These are phyloP conservation scores for Pseudogymnoascus sp. DNA, from an alignment of 2,329 filamentous ascomycete species.

Conservation along the genomic window DNA sequence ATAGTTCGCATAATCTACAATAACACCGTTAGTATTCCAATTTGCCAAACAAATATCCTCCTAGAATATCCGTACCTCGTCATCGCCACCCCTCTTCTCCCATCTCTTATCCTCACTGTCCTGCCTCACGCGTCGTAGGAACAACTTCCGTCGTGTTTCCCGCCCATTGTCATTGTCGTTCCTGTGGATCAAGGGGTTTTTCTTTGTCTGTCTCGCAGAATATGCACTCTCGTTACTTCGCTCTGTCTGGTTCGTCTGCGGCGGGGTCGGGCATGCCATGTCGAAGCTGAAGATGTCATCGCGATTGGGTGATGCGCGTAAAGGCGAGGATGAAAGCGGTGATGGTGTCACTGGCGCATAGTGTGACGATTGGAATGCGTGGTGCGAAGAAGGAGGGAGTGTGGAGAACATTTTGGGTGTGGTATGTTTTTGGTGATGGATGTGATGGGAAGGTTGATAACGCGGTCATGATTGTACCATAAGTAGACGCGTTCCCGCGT, in stretches of 20 bases:
- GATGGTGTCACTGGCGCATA: slow-evolving; percentile 43
- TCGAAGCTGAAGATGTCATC: slow-evolving; percentile 1
- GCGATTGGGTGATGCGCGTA: slow-evolving; percentile 43
- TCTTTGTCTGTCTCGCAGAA: slow-evolving; percentile 33
- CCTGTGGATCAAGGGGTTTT: slow-evolving; percentile 55
- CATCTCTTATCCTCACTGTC: slow-evolving; percentile 54
- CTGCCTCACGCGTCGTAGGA: slow-evolving; percentile 60
- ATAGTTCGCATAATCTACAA: slow-evolving; percentile 32
- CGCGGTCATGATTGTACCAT: slow-evolving; percentile 39
- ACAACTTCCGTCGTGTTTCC: slow-evolving; percentile 59
- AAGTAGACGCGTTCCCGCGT: background rate
- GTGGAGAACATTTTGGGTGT: slow-evolving; percentile 29
- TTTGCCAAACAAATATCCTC: background rate
- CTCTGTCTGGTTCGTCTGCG: background rate
- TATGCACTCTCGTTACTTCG: background rate
- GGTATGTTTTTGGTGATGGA: slow-evolving; percentile 34
- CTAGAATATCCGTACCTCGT: slow-evolving; percentile 38
- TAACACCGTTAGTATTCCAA: background rate
- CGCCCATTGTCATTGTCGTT: slow-evolving; percentile 50
- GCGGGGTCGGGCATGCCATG: background rate
- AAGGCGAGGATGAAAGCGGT: slow-evolving; percentile 53
- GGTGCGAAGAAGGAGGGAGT: slow-evolving; percentile 18
- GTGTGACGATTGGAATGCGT: slow-evolving; percentile 15
- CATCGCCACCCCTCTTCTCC: slow-evolving; percentile 56
- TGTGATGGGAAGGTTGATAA: slow-evolving; percentile 39